Conservation (phyloP, 208 protist genomes). For the Crithidia acanthocephali region DNA sequence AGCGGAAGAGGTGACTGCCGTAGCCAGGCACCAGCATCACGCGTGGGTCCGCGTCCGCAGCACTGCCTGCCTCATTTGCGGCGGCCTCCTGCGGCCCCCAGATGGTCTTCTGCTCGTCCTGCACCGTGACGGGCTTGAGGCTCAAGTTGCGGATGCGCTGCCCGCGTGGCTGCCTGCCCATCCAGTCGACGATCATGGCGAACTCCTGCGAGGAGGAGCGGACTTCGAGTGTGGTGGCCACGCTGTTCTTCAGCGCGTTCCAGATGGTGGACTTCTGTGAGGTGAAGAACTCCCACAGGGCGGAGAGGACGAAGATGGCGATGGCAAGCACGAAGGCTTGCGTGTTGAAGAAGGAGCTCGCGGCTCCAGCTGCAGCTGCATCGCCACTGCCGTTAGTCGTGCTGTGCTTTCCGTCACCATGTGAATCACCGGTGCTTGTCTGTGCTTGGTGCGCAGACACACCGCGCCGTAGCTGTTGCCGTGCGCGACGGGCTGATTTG, state of each 20-base stretch:
- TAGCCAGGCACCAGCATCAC: conserved; percentile 80
- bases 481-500: conserved; percentile 14
- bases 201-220: conserved; percentile 89
- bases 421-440: neutral
- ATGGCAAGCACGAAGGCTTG: conserved; percentile 61
- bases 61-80: conserved; percentile 4
- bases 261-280: conserved; percentile 51
- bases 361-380: neutral
- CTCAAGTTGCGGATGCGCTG: conserved; percentile 67
- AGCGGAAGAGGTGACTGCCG: conserved; percentile 77
- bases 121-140: conserved; percentile 67
- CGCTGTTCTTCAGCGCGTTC: conserved; percentile 53
- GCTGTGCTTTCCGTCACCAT: neutral
- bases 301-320: conserved; percentile 66
- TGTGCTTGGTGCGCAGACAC: neutral
- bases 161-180: conserved; percentile 74
- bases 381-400: too few species aligned
- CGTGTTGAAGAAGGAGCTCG: conserved; percentile 31
- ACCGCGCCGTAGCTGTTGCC: conserved; percentile 6
- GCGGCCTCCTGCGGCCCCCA: conserved; percentile 16
- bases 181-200: conserved; percentile 91
- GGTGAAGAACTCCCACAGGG: conserved; percentile 73
- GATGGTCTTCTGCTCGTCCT: conserved; percentile 48
- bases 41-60: conserved; percentile 18
- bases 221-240: conserved; percentile 81